Evolutionary conservation across 257 asterid species (phyloP).

Genomic region (Fraxinus quadrangulata): DNA sequence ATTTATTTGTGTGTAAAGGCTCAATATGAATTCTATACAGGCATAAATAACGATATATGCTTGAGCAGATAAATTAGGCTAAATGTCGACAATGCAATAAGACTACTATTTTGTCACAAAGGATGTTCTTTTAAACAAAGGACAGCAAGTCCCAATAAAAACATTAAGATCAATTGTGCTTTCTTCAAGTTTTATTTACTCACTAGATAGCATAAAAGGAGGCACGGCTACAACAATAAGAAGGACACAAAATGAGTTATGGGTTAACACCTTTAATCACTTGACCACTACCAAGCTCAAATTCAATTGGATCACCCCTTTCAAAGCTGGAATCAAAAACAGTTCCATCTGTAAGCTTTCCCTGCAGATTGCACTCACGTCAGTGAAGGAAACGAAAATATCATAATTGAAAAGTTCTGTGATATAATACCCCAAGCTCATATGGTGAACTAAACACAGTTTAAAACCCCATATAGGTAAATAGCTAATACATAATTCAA

Average conservation of each 20-base stretch:
- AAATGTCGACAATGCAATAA: not conserved
- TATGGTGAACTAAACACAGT: too few relatives aligned
- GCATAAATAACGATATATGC: not conserved
- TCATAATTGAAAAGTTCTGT: not conserved
- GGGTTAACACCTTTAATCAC: slow-evolving; percentile 75
- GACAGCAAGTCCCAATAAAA: not conserved
- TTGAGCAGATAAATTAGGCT: not conserved
- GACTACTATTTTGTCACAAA: not conserved
- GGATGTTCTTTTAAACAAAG: not conserved
- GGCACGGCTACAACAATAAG: not conserved
- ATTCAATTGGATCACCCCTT: slow-evolving; percentile 93
- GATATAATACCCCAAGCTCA: not conserved
- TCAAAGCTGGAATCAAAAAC: slow-evolving; percentile 95
- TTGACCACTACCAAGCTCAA: slow-evolving; percentile 90
- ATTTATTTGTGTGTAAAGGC: too few relatives aligned
- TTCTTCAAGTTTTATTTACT: not conserved
- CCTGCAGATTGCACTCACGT: slow-evolving; percentile 50
- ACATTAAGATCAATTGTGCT: not conserved
- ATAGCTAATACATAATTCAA: too few relatives aligned
- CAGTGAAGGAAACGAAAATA: not conserved
- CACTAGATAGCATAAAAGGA: not conserved
- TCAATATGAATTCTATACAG: not conserved
- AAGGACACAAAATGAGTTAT: slow-evolving; percentile 10
- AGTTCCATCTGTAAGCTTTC: slow-evolving; percentile 95
- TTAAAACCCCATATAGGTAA: too few relatives aligned